phyloP scores from a whole-genome alignment of 1,284 basidiomycete genomes.

The Inonotus obliquus region DNA sequence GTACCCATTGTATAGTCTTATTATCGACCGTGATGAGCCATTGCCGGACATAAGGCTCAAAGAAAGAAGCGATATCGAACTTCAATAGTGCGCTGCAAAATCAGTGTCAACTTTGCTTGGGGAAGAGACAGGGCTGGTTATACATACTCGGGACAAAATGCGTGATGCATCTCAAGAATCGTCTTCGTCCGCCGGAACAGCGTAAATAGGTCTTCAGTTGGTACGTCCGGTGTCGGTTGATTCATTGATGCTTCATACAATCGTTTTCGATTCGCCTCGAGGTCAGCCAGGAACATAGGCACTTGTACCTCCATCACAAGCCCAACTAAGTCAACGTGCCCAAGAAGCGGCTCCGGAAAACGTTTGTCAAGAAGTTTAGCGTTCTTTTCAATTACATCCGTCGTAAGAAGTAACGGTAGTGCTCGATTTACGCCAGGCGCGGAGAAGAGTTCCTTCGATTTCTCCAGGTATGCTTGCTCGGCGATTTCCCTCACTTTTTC shows the following conservation, averaged over 20 bases:
- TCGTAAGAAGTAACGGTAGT: conserved; percentile 75
- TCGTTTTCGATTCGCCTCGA: conserved; percentile 67
- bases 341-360: conserved; percentile 79
- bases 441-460: conserved; percentile 63
- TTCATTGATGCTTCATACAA: conserved; percentile 77
- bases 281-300: conserved; percentile 72
- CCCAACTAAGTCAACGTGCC: conserved; percentile 75
- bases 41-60: conserved; percentile 83
- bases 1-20: conserved; percentile 93
- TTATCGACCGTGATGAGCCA: conserved; percentile 90
- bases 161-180: conserved; percentile 71
- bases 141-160: conserved; percentile 75
- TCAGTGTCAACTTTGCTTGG: conserved; percentile 15
- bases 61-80: conserved; percentile 74
- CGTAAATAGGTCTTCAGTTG: conserved; percentile 85
- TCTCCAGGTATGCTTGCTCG: conserved; percentile 64
- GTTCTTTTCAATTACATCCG: conserved; percentile 84
- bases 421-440: conserved; percentile 74
- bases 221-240: conserved; percentile 71
- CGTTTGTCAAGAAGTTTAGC: conserved; percentile 81
- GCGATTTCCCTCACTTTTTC: conserved; percentile 67
- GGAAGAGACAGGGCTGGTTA: neutral
- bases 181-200: conserved; percentile 76
- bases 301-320: conserved; percentile 71
- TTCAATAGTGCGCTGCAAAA: conserved; percentile 44